Evolutionary conservation across 257 asterid genomes (phyloP).

Genomic region (Plectranthus barbatus): DNA sequence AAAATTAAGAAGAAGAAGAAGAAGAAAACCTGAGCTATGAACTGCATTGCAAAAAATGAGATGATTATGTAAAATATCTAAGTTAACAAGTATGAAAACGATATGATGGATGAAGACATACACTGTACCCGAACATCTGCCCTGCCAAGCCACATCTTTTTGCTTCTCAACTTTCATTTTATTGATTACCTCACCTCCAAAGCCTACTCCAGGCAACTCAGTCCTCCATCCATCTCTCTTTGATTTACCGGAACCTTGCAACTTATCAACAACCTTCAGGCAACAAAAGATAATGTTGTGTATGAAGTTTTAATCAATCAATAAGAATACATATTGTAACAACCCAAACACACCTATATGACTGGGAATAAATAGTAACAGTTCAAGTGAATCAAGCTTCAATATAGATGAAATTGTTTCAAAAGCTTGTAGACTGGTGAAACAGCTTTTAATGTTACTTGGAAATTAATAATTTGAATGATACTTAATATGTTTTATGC

Average conservation of each 20-base stretch:
- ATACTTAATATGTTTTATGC: background rate
- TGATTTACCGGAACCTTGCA: constrained; percentile 86
- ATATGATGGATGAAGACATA: constrained; percentile 39
- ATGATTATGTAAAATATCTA: background rate
- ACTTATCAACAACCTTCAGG: constrained; percentile 69
- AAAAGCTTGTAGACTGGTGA: background rate
- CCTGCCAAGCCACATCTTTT: constrained; percentile 89
- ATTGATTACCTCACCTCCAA: constrained; percentile 66
- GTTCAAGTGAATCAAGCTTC: background rate
- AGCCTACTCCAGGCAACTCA: constrained; percentile 66
- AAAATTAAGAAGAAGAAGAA: too few relatives aligned
- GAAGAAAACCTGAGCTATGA: constrained; percentile 12
- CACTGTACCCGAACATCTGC: constrained; percentile 99
- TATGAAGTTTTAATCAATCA: background rate
- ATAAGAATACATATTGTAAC: background rate
- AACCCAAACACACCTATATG: background rate
- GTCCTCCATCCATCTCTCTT: constrained; percentile 77
- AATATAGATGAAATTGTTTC: background rate
- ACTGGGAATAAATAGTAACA: background rate
- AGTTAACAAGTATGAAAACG: constrained; percentile 2
- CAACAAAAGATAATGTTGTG: background rate
- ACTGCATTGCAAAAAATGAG: background rate
- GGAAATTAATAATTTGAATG: background rate
- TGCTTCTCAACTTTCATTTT: constrained; percentile 71
- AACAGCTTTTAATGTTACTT: background rate